Percentiles rank a stretch among this genome's conserved stretches.
Evolutionary conservation across 208 protist species (phyloP).

Genomic region (Leishmania amazonensis): DNA sequence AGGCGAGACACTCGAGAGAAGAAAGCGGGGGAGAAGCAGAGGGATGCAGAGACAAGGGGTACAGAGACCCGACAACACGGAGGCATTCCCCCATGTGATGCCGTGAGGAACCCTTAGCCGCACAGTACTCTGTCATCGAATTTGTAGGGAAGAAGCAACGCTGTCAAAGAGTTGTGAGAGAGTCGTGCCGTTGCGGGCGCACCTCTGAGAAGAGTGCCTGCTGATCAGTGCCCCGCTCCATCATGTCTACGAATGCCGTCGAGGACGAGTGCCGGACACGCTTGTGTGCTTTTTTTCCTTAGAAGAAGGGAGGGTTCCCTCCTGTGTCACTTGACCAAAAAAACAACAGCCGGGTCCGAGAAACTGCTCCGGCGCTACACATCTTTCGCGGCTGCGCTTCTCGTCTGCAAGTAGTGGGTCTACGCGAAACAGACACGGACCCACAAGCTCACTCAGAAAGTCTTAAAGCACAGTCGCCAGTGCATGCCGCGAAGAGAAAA

Average conservation of each 20-base stretch:
- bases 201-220: neutral
- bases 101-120: neutral
- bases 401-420: rapidly evolving
- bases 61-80: neutral
- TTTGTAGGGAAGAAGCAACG: neutral
- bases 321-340: neutral
- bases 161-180: neutral
- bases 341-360: neutral
- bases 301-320: neutral
- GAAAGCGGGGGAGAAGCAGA: neutral
- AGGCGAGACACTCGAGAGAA: neutral
- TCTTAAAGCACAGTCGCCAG: neutral
- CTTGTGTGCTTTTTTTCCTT: neutral
- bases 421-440: neutral
- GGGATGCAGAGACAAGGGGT: neutral
- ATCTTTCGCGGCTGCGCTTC: neutral
- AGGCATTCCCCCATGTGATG: neutral
- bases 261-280: neutral
- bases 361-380: neutral
- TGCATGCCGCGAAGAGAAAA: neutral
- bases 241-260: neutral
- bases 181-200: neutral
- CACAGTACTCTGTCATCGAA: neutral
- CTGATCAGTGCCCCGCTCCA: neutral
- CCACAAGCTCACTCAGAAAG: neutral